Conservation (phyloP, 2,329 filamentous ascomycete genomes). For the Hortaea sp. region DNA sequence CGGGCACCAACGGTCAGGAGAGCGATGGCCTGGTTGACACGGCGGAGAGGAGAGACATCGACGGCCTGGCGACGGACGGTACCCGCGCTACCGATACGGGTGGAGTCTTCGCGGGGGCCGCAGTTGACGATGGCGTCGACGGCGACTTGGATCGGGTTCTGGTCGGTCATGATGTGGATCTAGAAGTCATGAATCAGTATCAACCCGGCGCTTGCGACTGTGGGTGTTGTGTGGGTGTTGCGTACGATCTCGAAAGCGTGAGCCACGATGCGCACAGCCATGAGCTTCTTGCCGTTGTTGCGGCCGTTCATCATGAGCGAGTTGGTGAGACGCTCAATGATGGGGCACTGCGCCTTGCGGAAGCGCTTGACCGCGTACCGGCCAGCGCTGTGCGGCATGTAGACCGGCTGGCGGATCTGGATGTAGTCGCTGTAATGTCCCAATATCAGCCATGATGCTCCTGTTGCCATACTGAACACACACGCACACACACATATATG, state of each 20-base stretch:
- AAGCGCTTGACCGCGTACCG: conserved; percentile 99
- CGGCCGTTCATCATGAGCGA: conserved; percentile 99
- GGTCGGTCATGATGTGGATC: conserved; percentile 99
- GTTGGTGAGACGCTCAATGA: conserved; percentile 99
- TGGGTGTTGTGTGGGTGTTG: conserved; percentile 21
- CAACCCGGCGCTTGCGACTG: background rate
- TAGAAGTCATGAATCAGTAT: conserved; percentile 29
- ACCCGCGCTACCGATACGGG: conserved; percentile 98
- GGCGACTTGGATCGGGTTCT: conserved; percentile 99
- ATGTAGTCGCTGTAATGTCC: conserved; percentile 77
- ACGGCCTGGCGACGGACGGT: conserved; percentile 99
- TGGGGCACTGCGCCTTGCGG: conserved; percentile 99
- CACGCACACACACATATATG: background rate
- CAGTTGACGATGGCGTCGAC: conserved; percentile 99
- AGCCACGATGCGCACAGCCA: conserved; percentile 98
- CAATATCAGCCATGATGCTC: conserved; percentile 22
- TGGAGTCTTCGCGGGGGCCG: conserved; percentile 98
- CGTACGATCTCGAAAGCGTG: conserved; percentile 99
- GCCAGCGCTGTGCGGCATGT: conserved; percentile 96
- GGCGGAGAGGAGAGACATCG: conserved; percentile 98
- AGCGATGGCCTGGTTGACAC: conserved; percentile 99
- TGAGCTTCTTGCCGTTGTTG: conserved; percentile 99
- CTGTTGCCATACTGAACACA: conserved; percentile 1
- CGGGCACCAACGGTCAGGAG: conserved; percentile 98
- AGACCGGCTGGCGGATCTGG: conserved; percentile 97